These are phyloP conservation scores for Macrocybe sp. DNA, from an alignment of 1,284 basidiomycete genomes.

Conservation along the genomic window DNA sequence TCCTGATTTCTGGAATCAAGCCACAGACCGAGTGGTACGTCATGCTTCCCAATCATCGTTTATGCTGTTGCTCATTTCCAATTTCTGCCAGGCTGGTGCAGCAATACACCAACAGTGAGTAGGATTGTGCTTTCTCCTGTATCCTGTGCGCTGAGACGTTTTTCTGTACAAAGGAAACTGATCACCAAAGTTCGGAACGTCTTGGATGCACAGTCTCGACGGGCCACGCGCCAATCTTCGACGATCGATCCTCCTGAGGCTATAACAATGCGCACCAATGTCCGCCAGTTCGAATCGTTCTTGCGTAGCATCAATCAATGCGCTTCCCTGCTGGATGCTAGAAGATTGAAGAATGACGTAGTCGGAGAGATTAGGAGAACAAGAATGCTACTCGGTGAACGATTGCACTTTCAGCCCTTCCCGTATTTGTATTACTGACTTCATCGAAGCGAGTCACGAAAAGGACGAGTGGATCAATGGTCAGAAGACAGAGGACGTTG, in stretches of 20 bases:
- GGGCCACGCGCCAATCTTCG: constrained; percentile 33
- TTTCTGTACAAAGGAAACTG: constrained; percentile 50
- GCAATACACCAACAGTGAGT: constrained; percentile 87
- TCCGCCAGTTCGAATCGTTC: constrained; percentile 86
- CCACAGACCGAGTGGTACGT: constrained; percentile 84
- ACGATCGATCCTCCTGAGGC: constrained; percentile 38
- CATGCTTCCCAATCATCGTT: not conserved
- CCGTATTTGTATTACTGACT: constrained; percentile 3
- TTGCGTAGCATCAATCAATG: constrained; percentile 78
- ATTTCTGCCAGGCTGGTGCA: constrained; percentile 63
- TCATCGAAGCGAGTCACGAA: constrained; percentile 62
- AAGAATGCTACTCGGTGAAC: constrained; percentile 60
- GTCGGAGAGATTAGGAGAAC: constrained; percentile 83
- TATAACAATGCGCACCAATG: constrained; percentile 73
- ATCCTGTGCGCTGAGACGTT: not conserved
- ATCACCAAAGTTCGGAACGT: constrained; percentile 81
- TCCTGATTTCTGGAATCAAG: constrained; percentile 94
- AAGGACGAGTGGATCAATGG: constrained; percentile 83
- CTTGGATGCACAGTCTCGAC: constrained; percentile 74
- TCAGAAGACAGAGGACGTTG: constrained; percentile 76
- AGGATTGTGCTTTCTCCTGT: not conserved
- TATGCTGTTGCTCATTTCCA: constrained; percentile 11
- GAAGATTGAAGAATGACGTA: constrained; percentile 88
- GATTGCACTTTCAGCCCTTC: not conserved
- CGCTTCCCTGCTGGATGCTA: constrained; percentile 81